A percentile compares a stretch with the other conserved stretches of the same genome.
phyloP scores from a whole-genome alignment of 116 monocot genomes.

The Papilionanthe hybrid region DNA sequence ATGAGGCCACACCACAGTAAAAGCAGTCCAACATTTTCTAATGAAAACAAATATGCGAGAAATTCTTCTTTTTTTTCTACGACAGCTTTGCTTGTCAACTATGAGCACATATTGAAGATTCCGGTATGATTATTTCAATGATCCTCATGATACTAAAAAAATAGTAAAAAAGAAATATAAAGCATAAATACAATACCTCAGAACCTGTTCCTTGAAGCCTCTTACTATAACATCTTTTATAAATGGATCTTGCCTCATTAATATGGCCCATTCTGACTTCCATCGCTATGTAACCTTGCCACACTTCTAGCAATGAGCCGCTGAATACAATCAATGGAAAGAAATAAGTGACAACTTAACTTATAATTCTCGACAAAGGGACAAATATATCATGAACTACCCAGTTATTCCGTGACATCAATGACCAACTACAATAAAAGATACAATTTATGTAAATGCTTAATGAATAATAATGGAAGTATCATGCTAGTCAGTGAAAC shows the following conservation, averaged over 20 bases:
- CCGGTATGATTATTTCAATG: neutral
- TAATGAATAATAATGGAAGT: neutral
- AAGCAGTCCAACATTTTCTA: neutral
- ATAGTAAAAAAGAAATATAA: slow-evolving; percentile 1
- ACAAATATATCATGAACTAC: neutral
- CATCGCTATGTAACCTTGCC: slow-evolving; percentile 79
- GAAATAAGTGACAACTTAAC: neutral
- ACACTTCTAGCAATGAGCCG: slow-evolving; percentile 69
- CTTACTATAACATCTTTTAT: slow-evolving; percentile 89
- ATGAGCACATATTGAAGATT: neutral
- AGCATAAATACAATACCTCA: slow-evolving; percentile 44
- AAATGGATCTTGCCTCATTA: slow-evolving; percentile 88
- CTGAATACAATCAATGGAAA: slow-evolving; percentile 31
- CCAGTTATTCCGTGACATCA: neutral
- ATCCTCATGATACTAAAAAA: neutral
- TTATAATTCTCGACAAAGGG: neutral
- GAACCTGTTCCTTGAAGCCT: slow-evolving; percentile 74
- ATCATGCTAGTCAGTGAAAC: neutral
- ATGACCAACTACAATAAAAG: slow-evolving; percentile 2
- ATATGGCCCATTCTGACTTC: slow-evolving; percentile 66
- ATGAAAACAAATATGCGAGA: neutral
- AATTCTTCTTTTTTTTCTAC: neutral
- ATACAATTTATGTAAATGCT: neutral
- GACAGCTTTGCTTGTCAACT: neutral
- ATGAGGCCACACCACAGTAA: neutral